Evolutionary conservation across 1,139 yeast genomes (phyloP).

Genomic region (Candida freyschussii): DNA sequence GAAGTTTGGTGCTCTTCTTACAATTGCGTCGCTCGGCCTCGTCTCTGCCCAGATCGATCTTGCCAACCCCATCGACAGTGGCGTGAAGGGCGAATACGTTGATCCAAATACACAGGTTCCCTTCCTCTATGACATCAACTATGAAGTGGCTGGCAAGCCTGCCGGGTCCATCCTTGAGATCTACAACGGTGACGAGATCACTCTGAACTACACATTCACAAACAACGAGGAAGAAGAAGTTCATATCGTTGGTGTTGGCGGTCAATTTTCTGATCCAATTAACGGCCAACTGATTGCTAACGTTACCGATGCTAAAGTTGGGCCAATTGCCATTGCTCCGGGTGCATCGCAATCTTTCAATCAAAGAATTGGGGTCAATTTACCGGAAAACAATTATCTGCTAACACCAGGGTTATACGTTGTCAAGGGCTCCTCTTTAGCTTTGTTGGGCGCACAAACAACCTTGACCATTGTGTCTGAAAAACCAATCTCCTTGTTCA

Average conservation of each 20-base stretch:
- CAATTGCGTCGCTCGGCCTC: conserved; percentile 8
- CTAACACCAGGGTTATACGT: conserved; percentile 59
- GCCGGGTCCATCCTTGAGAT: conserved; percentile 39
- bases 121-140: conserved; percentile 37
- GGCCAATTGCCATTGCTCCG: conserved; percentile 50
- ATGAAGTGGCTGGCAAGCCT: conserved; percentile 37
- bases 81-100: conserved; percentile 18
- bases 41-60: conserved; percentile 17
- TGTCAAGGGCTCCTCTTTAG: conserved; percentile 46
- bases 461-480: conserved; percentile 60
- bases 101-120: conserved; percentile 19
- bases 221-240: conserved; percentile 54
- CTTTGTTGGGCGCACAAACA: conserved; percentile 54
- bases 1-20: conserved; percentile 8
- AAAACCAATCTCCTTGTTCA: conserved; percentile 60
- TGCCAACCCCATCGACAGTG: conserved; percentile 13
- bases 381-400: conserved; percentile 55
- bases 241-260: conserved; percentile 70
- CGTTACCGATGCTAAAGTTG: conserved; percentile 61
- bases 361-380: conserved; percentile 51
- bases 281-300: conserved; percentile 51
- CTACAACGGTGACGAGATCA: conserved; percentile 44
- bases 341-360: conserved; percentile 46
- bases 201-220: conserved; percentile 48
- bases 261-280: conserved; percentile 55